These are phyloP conservation scores for Trichoderma gamsii DNA, from an alignment of 495 filamentous ascomycete species.

Conservation along the genomic window DNA sequence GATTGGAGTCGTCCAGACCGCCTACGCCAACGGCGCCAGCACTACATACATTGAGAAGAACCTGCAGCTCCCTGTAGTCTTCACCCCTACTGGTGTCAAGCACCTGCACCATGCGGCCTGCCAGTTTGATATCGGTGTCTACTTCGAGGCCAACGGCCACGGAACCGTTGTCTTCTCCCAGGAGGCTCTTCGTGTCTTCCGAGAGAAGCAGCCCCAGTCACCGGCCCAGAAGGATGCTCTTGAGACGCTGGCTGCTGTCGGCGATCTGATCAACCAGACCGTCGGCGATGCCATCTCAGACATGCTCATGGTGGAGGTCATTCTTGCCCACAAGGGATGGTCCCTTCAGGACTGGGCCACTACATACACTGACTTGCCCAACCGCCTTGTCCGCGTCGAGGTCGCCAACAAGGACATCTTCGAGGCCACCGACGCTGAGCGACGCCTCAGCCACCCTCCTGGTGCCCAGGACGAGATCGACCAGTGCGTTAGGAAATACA, in stretches of 20 bases:
- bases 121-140: slow-evolving; percentile 88
- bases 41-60: slow-evolving; percentile 85
- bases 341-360: slow-evolving; percentile 81
- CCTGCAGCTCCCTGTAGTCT: slow-evolving; percentile 82
- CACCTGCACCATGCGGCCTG: slow-evolving; percentile 91
- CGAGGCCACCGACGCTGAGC: slow-evolving; percentile 84
- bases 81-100: slow-evolving; percentile 94
- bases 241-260: slow-evolving; percentile 71
- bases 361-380: slow-evolving; percentile 94
- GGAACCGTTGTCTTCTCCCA: slow-evolving; percentile 93
- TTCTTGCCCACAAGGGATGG: slow-evolving; percentile 94
- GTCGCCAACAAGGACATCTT: slow-evolving; percentile 83
- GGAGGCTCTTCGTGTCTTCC: slow-evolving; percentile 68
- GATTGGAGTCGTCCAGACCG: slow-evolving; percentile 92
- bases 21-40: slow-evolving; percentile 94
- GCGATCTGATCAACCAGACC: slow-evolving; percentile 92
- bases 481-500: slow-evolving; percentile 78
- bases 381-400: slow-evolving; percentile 86
- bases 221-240: slow-evolving; percentile 84
- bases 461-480: slow-evolving; percentile 83
- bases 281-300: slow-evolving; percentile 95
- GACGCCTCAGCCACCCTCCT: slow-evolving; percentile 70
- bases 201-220: slow-evolving; percentile 72
- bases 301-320: slow-evolving; percentile 90
- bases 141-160: slow-evolving; percentile 98